Base-by-base conservation (phyloP, 2,329 filamentous ascomycete genomes). In the Exophiala alcalophila region DNA sequence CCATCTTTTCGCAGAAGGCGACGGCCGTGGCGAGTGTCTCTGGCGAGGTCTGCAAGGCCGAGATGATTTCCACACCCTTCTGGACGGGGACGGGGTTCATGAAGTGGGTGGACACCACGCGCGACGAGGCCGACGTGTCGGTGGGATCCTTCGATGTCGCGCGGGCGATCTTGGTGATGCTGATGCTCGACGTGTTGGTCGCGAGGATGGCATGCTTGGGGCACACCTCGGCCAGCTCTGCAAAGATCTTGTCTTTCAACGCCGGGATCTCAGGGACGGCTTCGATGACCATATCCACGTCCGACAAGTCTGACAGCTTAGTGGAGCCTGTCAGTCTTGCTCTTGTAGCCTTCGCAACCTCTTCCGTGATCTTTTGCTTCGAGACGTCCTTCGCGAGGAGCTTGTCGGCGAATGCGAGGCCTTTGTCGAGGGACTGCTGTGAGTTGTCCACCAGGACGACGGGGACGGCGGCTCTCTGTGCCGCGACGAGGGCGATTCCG, bases 21-120 rank as follows among this genome's bases (percentile, higher is more conserved):
- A 97, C 69, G 2, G 92, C 88, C 0, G 84, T 86, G 12, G 87
- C 82, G 30, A 96, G 69, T 1, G 92, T 97, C 49, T 79, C 77
- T 55, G 81, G 71, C 45, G 86, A 92, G 2, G 92, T 98, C 66
- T 98, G 92, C 20, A 98, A 74, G 20, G 89, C 92, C 37, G 86
- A 83, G 63, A 98, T 97, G 59, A 98, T 96, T 69, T 98, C 92
- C 4, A 98, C 92, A 38, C 92, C 92, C 67, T 95, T 95, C 63
- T 97, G 92, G 21, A 98, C 71, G 2, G 92, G 92, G 0, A 98
- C 92, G 0, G 92, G 92, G 73, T 98, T 98, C 92, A 98, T 98
- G 69, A 98, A 98, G 67, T 98, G 92, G 11, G 92, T 97, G 37
- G 87, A 88, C 41, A 98, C 81, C 7, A 98, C 92, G 33, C 92